Evolutionary conservation across 1,284 basidiomycete genomes (phyloP).

Genomic region (Xerocomus nothofagi): DNA sequence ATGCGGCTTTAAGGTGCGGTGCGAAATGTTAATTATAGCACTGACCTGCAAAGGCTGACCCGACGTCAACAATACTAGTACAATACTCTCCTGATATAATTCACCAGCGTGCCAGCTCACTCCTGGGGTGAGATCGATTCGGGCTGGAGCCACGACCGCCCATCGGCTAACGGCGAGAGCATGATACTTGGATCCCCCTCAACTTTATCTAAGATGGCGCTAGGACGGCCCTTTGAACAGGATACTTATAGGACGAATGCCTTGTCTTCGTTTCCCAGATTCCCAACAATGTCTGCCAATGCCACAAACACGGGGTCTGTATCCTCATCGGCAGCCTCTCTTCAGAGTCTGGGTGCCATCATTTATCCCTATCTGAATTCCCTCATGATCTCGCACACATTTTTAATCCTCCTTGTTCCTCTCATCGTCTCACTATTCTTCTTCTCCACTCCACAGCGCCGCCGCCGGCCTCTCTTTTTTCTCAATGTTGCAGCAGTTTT

Average conservation of each 20-base stretch:
- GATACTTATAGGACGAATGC: not conserved
- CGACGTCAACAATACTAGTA: too few species aligned
- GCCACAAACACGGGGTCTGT: conserved; percentile 2
- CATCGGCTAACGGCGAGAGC: not conserved
- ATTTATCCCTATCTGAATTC: conserved; percentile 2
- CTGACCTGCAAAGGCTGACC: too few species aligned
- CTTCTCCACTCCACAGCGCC: conserved; percentile 25
- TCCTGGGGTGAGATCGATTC: not conserved
- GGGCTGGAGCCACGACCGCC: not conserved
- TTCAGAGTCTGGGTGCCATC: too few species aligned
- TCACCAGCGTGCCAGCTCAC: too few species aligned
- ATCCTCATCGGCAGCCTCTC: not conserved
- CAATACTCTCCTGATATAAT: too few species aligned
- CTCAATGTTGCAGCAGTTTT: conserved; percentile 23
- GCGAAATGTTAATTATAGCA: too few species aligned
- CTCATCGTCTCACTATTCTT: conserved; percentile 25
- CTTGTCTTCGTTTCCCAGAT: not conserved
- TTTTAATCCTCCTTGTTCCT: conserved; percentile 24
- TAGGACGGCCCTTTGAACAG: not conserved
- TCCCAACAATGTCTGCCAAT: conserved; percentile 3
- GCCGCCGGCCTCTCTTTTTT: conserved; percentile 23
- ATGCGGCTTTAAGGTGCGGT: too few species aligned
- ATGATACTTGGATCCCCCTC: not conserved
- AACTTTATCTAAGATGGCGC: not conserved
- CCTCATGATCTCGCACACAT: conserved; percentile 26